These are phyloP conservation scores for Parathielavia hyrcaniae DNA, from an alignment of 495 filamentous ascomycete species.

Conservation along the genomic window DNA sequence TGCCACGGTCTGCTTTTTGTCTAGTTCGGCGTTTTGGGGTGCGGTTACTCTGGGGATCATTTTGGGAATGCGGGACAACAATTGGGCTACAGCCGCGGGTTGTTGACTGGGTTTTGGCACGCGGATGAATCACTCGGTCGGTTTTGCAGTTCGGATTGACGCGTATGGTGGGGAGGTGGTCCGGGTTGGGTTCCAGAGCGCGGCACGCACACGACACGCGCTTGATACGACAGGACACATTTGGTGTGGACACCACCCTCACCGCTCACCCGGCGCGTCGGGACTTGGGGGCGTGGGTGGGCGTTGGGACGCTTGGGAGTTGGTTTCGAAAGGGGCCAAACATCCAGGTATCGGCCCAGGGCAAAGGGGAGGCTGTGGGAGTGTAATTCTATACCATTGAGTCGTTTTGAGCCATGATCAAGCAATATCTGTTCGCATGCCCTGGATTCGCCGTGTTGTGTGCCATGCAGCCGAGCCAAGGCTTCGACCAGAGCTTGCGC, in stretches of 20 bases:
- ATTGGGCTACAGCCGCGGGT: neutral
- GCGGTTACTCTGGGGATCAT: slow-evolving; percentile 2
- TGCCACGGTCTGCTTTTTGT: slow-evolving; percentile 19
- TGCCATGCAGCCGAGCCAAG: neutral
- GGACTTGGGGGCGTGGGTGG: neutral
- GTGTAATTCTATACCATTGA: slow-evolving; percentile 28
- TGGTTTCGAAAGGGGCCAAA: neutral
- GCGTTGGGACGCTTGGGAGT: slow-evolving; percentile 5
- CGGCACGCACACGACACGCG: too few relatives aligned
- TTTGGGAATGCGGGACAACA: slow-evolving; percentile 12
- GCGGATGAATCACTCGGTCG: too few relatives aligned
- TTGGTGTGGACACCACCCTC: too few relatives aligned
- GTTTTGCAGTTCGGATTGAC: too few relatives aligned
- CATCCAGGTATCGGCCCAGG: neutral
- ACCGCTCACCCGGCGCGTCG: too few relatives aligned
- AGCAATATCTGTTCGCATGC: neutral
- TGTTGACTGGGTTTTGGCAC: too few relatives aligned
- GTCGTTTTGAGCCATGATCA: slow-evolving; percentile 2
- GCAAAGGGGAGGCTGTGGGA: neutral
- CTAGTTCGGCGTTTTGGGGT: slow-evolving; percentile 24
- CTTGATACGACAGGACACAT: too few relatives aligned
- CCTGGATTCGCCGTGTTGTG: neutral
- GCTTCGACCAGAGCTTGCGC: neutral
- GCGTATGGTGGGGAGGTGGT: too few relatives aligned
- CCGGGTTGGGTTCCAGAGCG: too few relatives aligned